Evolutionary conservation across 2,329 filamentous ascomycete genomes (phyloP), one percentile per base, ranked within the genome.

Genomic region (Cladophialophora bantiana): DNA sequence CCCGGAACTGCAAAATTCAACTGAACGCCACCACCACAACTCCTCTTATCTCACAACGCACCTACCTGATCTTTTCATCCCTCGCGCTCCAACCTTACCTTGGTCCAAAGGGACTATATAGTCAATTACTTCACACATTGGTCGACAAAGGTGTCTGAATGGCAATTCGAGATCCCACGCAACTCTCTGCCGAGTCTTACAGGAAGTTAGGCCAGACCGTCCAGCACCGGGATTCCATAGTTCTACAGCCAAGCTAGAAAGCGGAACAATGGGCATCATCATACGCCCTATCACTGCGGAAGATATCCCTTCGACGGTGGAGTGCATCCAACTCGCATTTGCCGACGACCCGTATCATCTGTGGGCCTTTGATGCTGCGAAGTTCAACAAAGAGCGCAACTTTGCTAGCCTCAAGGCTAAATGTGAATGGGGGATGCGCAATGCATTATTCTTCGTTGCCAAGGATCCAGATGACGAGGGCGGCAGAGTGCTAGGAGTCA

Each of bases 361-460:
- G 20, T 91, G 88, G 88, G 83, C 88, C 7, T 90, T 87, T 36
- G 86, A 89, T 60, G 64, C 62, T 7, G 62, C 60, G 69, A 74
- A 89, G 85, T 89, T 90, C 77, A 85, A 85, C 62, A 75, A 82
- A 15, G 74, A 81, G 55, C 84, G 89, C 35, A 91, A 91, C 73
- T 84, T 84, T 65, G 83, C 83, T 36, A 90, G 88, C 13, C 81
- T 91, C 15, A 83, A 82, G 1, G 85, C 90, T 1, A 85, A 90
- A 60, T 91, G 89, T 78, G 81, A 82, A 70, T 92, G 89, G 87
- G 89, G 90, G 32, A 90, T 92, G 75, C 83, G 84, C 60, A 88
- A 90, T 74, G 88, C 85, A 60, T 83, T 90, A 42, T 90, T 92
- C 78, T 86, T 90, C 71, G 88, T 92, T 66, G 88, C 88, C 9